Conservation (phyloP, 176 grass and related monocot genomes). For the Aegilops umbellulata region DNA sequence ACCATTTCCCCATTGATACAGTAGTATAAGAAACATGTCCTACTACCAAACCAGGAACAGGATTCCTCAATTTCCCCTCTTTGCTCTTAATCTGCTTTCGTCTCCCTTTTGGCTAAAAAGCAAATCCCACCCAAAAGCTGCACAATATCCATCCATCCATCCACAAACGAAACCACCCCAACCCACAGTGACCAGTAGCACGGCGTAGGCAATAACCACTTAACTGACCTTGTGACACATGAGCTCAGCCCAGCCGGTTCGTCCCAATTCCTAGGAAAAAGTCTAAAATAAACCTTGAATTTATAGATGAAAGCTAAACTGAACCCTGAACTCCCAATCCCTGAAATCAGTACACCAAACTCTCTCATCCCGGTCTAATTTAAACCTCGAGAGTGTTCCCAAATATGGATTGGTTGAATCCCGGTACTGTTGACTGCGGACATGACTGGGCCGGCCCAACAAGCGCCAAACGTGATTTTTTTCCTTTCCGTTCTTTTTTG, state of each 20-base stretch:
- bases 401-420: too few relatives aligned
- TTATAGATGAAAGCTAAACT: too few relatives aligned
- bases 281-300: too few relatives aligned
- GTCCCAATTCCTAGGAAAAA: neutral
- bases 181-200: neutral
- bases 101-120: constrained; percentile 8
- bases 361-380: too few relatives aligned
- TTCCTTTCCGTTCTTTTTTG: too few relatives aligned
- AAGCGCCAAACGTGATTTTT: too few relatives aligned
- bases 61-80: neutral
- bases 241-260: neutral
- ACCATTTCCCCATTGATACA: neutral
- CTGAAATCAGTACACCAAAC: too few relatives aligned
- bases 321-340: too few relatives aligned
- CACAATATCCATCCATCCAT: neutral
- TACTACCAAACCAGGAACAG: neutral
- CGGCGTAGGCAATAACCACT: constrained; percentile 5
- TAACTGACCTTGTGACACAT: neutral
- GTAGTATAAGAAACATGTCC: neutral
- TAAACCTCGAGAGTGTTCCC: too few relatives aligned
- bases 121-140: neutral
- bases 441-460: too few relatives aligned
- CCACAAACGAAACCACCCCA: neutral
- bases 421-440: too few relatives aligned
- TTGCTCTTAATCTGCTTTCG: neutral